Evolutionary conservation across 495 filamentous ascomycete species (phyloP).

Genomic region (Penicillium riverlandense): DNA sequence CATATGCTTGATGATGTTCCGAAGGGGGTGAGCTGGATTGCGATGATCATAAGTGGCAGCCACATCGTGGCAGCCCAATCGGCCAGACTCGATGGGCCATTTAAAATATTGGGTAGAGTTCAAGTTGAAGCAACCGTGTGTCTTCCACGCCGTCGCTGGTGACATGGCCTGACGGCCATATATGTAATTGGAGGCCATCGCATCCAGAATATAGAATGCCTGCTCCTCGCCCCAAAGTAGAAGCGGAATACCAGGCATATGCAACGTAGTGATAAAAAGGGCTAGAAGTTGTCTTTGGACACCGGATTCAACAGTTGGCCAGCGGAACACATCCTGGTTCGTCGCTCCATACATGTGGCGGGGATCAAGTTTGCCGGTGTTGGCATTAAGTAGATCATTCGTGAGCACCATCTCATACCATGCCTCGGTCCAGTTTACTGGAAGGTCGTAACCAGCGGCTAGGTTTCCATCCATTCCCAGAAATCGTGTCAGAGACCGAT

Average conservation of each 20-base stretch:
- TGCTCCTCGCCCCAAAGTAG: conserved; percentile 68
- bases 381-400: conserved; percentile 60
- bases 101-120: conserved; percentile 49
- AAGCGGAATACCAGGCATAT: conserved; percentile 60
- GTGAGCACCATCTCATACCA: conserved; percentile 56
- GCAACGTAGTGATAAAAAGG: conserved; percentile 56
- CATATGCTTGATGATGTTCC: conserved; percentile 62
- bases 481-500: conserved; percentile 59
- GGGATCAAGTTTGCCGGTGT: conserved; percentile 61
- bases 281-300: conserved; percentile 55
- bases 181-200: conserved; percentile 61
- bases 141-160: conserved; percentile 59
- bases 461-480: conserved; percentile 58
- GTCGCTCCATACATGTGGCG: conserved; percentile 64
- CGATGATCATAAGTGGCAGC: conserved; percentile 57
- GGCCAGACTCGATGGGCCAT: conserved; percentile 50
- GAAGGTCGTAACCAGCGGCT: conserved; percentile 52
- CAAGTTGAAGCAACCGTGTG: conserved; percentile 60
- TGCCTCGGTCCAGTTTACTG: conserved; percentile 52
- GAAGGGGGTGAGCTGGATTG: conserved; percentile 59
- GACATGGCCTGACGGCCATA: conserved; percentile 65
- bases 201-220: conserved; percentile 60
- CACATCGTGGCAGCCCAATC: conserved; percentile 53
- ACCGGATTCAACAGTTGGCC: conserved; percentile 60
- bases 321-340: conserved; percentile 72